phyloP scores from a whole-genome alignment of 2,329 filamentous ascomycete species.

The Chaetomiaceae sp. region DNA sequence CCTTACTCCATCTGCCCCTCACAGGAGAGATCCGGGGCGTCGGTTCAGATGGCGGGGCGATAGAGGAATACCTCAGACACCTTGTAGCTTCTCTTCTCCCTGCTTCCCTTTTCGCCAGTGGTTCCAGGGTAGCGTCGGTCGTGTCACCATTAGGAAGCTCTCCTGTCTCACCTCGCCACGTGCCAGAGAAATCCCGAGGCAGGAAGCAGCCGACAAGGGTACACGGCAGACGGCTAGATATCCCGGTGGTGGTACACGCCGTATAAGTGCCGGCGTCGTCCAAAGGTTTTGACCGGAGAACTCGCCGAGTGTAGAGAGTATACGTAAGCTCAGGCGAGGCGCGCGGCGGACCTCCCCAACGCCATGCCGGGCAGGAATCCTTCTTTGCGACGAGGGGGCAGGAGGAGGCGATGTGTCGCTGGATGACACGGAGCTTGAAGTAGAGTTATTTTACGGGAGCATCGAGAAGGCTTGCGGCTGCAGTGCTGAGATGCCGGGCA shows the following conservation, averaged over 20 bases:
- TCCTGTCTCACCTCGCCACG: not conserved
- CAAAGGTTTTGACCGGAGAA: not conserved
- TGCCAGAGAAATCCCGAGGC: not conserved
- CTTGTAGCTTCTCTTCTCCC: not conserved
- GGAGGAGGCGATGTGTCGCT: not conserved
- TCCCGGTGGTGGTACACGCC: not conserved
- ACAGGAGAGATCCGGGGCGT: not conserved
- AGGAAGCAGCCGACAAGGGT: not conserved
- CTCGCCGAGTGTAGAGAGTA: not conserved
- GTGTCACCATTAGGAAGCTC: not conserved
- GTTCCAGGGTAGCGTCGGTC: not conserved
- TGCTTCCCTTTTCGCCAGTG: not conserved
- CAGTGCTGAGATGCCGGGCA: too few species aligned
- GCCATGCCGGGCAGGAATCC: not conserved
- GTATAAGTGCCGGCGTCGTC: not conserved
- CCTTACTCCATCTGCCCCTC: too few species aligned
- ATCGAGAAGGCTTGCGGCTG: too few species aligned
- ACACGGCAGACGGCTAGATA: not conserved
- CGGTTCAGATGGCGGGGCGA: not conserved
- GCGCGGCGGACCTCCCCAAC: conserved; percentile 9
- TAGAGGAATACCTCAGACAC: not conserved
- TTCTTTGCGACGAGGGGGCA: not conserved
- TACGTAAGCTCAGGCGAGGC: not conserved
- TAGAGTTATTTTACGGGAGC: too few species aligned
- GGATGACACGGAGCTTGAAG: too few species aligned